These are phyloP conservation scores for Tritrichomonas musculus DNA, from an alignment of 208 protist species.

Conservation along the genomic window DNA sequence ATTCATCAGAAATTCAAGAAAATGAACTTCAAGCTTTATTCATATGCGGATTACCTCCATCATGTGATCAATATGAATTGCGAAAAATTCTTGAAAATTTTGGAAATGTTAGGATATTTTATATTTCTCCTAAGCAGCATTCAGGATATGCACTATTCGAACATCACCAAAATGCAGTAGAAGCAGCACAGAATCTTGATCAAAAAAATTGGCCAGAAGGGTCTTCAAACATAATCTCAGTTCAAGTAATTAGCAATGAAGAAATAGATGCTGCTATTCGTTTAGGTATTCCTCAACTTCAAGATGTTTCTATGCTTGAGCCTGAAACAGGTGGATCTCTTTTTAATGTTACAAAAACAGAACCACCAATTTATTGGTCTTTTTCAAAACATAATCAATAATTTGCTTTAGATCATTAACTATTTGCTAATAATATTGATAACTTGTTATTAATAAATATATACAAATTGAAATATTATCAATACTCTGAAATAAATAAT, in stretches of 20 bases:
- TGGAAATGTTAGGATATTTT: not conserved
- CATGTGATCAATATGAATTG: not conserved
- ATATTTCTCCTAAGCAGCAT: not conserved
- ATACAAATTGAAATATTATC: too few relatives aligned
- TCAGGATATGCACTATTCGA: not conserved
- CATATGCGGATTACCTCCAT: not conserved
- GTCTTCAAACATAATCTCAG: not conserved
- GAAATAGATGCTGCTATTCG: not conserved
- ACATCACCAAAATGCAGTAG: not conserved
- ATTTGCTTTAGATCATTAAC: too few relatives aligned
- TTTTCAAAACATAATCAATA: too few relatives aligned
- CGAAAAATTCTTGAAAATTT: not conserved
- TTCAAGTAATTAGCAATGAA: not conserved
- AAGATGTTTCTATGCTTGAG: not conserved
- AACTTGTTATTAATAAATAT: too few relatives aligned
- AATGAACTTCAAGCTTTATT: not conserved
- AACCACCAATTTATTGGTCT: not conserved
- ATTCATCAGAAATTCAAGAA: too few relatives aligned
- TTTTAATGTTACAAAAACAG: not conserved
- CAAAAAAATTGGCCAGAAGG: not conserved
- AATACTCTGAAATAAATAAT: too few relatives aligned
- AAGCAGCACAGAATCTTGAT: not conserved
- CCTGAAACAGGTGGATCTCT: not conserved
- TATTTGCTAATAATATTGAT: too few relatives aligned
- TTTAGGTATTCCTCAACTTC: not conserved